These are phyloP conservation scores for Favolaschia claudopus DNA, from an alignment of 768 basidiomycete species.

Conservation along the genomic window DNA sequence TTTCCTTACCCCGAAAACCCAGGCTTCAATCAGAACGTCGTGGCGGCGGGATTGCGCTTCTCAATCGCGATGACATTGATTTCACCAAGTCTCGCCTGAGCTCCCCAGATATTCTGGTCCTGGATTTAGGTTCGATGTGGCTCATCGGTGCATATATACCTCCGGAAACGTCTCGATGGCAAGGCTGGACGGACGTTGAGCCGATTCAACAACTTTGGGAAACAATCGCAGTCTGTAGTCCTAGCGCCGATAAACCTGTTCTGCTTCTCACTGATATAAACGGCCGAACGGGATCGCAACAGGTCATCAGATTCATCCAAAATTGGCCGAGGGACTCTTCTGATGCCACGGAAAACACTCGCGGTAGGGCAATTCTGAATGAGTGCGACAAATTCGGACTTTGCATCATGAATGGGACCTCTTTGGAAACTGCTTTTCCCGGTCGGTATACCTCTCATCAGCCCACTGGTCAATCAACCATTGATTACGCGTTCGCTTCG, in stretches of 20 bases:
- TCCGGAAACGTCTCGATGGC: slow-evolving; percentile 5
- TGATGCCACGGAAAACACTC: background rate
- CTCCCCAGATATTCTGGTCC: slow-evolving; percentile 1
- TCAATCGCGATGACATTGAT: background rate
- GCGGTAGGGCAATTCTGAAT: background rate
- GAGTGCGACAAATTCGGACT: background rate
- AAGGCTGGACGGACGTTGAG: slow-evolving; percentile 10
- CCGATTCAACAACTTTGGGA: slow-evolving; percentile 11
- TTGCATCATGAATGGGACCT: slow-evolving; percentile 4
- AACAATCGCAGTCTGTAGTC: background rate
- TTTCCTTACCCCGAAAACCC: background rate
- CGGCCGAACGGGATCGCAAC: background rate
- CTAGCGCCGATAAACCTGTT: background rate
- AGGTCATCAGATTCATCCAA: background rate
- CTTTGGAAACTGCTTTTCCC: background rate
- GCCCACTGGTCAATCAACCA: background rate
- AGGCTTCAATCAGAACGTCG: background rate
- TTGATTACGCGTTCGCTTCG: slow-evolving; percentile 8
- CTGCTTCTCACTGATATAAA: background rate
- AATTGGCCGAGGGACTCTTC: background rate
- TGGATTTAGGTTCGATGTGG: slow-evolving; percentile 9
- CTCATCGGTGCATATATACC: slow-evolving; percentile 9
- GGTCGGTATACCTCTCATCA: slow-evolving; percentile 8
- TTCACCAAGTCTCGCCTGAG: background rate
- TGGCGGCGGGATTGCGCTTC: background rate